Conservation (phyloP, 148 eudicot species). For the Hydrangea macrophylla region DNA sequence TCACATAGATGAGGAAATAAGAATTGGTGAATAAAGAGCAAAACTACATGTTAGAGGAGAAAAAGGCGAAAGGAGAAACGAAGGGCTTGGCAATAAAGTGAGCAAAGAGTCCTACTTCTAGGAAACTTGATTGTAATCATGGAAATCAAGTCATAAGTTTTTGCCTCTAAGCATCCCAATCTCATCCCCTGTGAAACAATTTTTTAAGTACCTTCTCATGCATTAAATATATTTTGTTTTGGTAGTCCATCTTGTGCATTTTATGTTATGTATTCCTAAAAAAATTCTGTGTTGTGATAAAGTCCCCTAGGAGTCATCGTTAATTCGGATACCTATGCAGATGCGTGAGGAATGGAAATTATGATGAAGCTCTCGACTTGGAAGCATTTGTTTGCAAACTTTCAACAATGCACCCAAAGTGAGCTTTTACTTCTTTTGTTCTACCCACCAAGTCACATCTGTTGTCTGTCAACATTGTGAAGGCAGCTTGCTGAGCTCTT, state of each 20-base stretch:
- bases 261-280: background rate
- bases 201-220: background rate
- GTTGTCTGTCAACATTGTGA: slow-evolving; percentile 8
- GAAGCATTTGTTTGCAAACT: slow-evolving; percentile 93
- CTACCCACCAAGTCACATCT: slow-evolving; percentile 8
- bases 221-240: background rate
- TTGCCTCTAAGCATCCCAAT: too few species aligned
- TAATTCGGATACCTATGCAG: slow-evolving; percentile 30
- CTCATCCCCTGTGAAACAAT: background rate
- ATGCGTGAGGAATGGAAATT: slow-evolving; percentile 97
- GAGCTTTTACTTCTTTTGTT: slow-evolving; percentile 34
- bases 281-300: slow-evolving; percentile 2
- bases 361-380: slow-evolving; percentile 93
- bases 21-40: background rate
- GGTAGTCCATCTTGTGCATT: background rate
- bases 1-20: background rate
- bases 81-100: background rate
- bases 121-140: background rate
- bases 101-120: background rate
- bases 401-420: slow-evolving; percentile 96
- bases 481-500: slow-evolving; percentile 6
- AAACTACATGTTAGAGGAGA: too few species aligned
- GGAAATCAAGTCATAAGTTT: background rate
- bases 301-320: background rate
- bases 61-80: background rate